Evolutionary conservation across 1,284 basidiomycete species (phyloP).

Genomic region (Retiboletus fuscus): DNA sequence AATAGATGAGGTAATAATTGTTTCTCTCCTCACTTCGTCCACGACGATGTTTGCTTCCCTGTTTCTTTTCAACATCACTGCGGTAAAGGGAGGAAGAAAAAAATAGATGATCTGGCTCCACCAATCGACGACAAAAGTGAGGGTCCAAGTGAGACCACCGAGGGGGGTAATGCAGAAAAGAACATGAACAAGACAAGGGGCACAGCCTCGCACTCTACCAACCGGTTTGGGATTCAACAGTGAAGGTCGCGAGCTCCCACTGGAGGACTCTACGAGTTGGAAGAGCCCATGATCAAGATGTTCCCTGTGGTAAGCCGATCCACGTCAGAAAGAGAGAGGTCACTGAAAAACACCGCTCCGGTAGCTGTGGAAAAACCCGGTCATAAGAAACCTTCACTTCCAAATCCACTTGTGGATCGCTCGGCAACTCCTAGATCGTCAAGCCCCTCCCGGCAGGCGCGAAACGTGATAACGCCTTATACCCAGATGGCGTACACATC

Average conservation of each 20-base stretch:
- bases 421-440: slow-evolving; percentile 62
- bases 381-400: slow-evolving; percentile 75
- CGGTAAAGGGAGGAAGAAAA: too few species aligned
- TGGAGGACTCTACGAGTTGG: slow-evolving; percentile 73
- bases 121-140: too few species aligned
- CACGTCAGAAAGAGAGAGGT: slow-evolving; percentile 1
- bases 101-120: too few species aligned
- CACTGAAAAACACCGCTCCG: slow-evolving; percentile 4
- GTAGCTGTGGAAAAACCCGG: slow-evolving; percentile 85
- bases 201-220: slow-evolving; percentile 67
- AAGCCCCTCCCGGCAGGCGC: slow-evolving; percentile 66
- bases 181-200: too few species aligned
- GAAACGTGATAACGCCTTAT: slow-evolving; percentile 61
- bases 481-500: slow-evolving; percentile 75
- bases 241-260: slow-evolving; percentile 72
- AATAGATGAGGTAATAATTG: too few species aligned
- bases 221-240: slow-evolving; percentile 79
- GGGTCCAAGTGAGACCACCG: too few species aligned
- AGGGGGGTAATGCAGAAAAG: too few species aligned
- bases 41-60: too few species aligned
- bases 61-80: too few species aligned
- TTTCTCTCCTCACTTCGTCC: too few species aligned
- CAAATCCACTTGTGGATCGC: slow-evolving; percentile 74
- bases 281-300: slow-evolving; percentile 72
- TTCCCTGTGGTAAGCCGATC: slow-evolving; percentile 68